These are phyloP conservation scores for Crassisporium funariophilum DNA, from an alignment of 768 basidiomycete species.

Conservation along the genomic window DNA sequence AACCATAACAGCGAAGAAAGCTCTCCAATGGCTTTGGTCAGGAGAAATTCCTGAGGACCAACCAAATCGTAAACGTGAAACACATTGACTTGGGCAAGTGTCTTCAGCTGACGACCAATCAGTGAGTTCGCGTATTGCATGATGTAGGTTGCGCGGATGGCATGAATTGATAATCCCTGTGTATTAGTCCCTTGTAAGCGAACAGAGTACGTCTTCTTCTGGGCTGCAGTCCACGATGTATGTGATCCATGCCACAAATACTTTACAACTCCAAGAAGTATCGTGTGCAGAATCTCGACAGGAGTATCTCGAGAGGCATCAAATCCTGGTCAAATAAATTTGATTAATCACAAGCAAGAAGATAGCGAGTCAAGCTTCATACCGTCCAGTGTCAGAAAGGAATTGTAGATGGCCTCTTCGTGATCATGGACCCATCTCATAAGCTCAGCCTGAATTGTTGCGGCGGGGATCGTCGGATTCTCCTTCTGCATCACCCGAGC, in stretches of 20 bases:
- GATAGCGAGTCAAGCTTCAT: background rate
- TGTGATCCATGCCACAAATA: background rate
- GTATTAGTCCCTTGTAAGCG: background rate
- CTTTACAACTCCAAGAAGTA: background rate
- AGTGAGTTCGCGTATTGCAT: background rate
- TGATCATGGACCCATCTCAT: constrained; percentile 4
- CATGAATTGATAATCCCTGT: background rate
- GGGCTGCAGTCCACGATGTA: background rate
- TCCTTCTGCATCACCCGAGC: constrained; percentile 6
- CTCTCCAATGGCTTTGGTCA: background rate
- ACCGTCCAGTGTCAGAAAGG: constrained; percentile 9
- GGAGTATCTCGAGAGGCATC: background rate
- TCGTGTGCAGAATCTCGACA: background rate
- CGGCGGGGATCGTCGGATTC: background rate
- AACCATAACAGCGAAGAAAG: background rate
- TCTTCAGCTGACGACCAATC: background rate
- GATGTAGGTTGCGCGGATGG: background rate
- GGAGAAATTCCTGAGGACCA: background rate
- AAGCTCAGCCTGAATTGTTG: constrained; percentile 9
- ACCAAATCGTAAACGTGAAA: background rate
- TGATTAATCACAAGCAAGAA: background rate
- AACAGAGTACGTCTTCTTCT: background rate
- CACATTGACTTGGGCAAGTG: background rate
- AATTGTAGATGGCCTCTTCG: constrained; percentile 10
- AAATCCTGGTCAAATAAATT: background rate